phyloP scores from a whole-genome alignment of 139 green algal species.

The Limnomonas spitsbergensis region DNA sequence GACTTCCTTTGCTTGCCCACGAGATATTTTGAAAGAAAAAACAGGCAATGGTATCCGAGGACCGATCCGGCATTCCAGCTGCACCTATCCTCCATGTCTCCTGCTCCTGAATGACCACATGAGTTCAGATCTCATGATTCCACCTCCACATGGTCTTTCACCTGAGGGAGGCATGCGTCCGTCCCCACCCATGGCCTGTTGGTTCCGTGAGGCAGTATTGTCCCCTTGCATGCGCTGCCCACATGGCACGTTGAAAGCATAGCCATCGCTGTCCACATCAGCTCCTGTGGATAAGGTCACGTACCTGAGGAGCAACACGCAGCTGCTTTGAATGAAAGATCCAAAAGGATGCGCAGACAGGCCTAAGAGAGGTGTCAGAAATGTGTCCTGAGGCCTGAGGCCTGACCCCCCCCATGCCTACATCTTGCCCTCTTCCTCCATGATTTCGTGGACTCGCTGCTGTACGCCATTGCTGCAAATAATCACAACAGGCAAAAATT shows the following conservation, averaged over 20 bases:
- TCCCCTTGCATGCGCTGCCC: conserved; percentile 28
- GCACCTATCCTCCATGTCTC: too few relatives aligned
- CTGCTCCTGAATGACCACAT: conserved; percentile 1
- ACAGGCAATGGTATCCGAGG: background rate
- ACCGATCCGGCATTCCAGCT: background rate
- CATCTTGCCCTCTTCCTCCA: conserved; percentile 29
- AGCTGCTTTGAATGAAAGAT: conserved; percentile 15
- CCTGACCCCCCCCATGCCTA: conserved; percentile 5
- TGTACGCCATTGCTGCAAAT: conserved; percentile 32
- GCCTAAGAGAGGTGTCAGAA: background rate
- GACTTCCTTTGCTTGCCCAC: background rate
- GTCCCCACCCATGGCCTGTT: conserved; percentile 23
- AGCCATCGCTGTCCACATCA: conserved; percentile 34
- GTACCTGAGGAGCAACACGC: conserved; percentile 9
- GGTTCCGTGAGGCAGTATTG: background rate
- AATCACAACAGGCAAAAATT: background rate
- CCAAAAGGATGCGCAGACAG: background rate
- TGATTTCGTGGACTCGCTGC: conserved; percentile 30
- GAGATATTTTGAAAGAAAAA: background rate
- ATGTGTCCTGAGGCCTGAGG: background rate
- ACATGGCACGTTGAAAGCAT: conserved; percentile 38
- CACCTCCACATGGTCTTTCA: background rate
- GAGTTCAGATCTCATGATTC: too few relatives aligned
- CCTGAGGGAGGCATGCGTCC: conserved; percentile 23
- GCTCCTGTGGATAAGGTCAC: background rate